phyloP scores from a whole-genome alignment of 2,329 filamentous ascomycete species.

The Lachnellula suecica region DNA sequence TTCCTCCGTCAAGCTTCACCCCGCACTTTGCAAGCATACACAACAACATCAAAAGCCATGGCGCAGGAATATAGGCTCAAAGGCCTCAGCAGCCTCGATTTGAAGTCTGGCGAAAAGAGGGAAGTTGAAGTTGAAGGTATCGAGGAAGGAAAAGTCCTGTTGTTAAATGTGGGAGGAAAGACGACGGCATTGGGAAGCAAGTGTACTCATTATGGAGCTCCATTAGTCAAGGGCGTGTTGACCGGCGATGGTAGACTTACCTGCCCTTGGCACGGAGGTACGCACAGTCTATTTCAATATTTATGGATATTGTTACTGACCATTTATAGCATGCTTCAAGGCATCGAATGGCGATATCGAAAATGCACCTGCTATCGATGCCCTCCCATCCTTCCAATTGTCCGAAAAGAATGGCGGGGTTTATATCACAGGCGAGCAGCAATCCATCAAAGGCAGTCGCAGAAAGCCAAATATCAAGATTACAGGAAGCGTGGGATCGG shows the following conservation, averaged over 20 bases:
- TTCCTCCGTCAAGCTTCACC: conserved; percentile 12
- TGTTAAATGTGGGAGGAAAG: conserved; percentile 75
- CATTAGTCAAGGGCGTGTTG: conserved; percentile 81
- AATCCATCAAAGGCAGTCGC: conserved; percentile 72
- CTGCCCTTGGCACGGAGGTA: conserved; percentile 96
- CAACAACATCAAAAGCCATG: conserved; percentile 27
- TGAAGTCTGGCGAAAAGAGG: conserved; percentile 79
- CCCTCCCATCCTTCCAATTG: conserved; percentile 80
- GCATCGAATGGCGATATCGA: conserved; percentile 88
- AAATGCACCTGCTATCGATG: conserved; percentile 86
- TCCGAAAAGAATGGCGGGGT: conserved; percentile 78
- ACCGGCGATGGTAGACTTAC: conserved; percentile 80
- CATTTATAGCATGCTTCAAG: conserved; percentile 79
- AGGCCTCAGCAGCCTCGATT: conserved; percentile 68
- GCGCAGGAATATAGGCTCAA: conserved; percentile 70
- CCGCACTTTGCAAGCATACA: conserved; percentile 17
- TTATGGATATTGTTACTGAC: conserved; percentile 3
- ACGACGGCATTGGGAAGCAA: conserved; percentile 79
- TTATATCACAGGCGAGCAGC: conserved; percentile 80
- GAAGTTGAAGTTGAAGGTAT: conserved; percentile 91
- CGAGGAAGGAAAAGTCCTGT: conserved; percentile 79
- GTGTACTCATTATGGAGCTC: conserved; percentile 92
- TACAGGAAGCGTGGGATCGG: conserved; percentile 48
- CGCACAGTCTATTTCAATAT: conserved; percentile 20
- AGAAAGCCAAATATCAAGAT: conserved; percentile 75